Conservation (phyloP, 345 rosid species). For the Clausena lansium region DNA sequence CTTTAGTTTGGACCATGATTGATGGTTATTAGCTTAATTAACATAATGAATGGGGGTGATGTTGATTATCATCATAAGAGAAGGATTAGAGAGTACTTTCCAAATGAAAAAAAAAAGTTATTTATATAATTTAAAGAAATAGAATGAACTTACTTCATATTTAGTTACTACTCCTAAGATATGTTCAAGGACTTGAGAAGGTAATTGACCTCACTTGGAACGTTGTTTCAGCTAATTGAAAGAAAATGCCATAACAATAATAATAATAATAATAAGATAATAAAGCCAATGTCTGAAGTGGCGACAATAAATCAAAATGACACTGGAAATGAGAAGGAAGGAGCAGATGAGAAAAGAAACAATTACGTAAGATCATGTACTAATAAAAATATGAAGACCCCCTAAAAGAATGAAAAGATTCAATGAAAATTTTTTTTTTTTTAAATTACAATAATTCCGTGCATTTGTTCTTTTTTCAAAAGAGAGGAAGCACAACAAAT, state of each 20-base stretch:
- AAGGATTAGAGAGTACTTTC: too few species aligned
- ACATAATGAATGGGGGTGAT: too few species aligned
- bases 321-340: conserved; percentile 8
- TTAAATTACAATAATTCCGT: neutral
- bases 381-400: neutral
- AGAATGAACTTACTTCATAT: neutral
- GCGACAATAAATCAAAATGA: neutral
- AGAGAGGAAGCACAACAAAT: neutral
- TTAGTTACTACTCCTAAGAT: neutral
- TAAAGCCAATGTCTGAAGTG: neutral
- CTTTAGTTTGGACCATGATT: too few species aligned
- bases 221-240: neutral
- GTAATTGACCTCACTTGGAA: neutral
- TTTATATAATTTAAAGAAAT: too few species aligned
- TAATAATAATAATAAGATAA: neutral
- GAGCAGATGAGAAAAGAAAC: neutral
- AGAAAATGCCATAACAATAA: neutral
- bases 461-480: neutral
- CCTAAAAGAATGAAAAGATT: too few species aligned
- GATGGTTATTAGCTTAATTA: too few species aligned
- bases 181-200: neutral
- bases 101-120: too few species aligned
- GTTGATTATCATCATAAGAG: too few species aligned
- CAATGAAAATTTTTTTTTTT: neutral
- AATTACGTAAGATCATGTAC: neutral